Evolutionary conservation across 2,329 filamentous ascomycete genomes (phyloP), one percentile per base, ranked within the genome.

Genomic region (Colletotrichum cereale): DNA sequence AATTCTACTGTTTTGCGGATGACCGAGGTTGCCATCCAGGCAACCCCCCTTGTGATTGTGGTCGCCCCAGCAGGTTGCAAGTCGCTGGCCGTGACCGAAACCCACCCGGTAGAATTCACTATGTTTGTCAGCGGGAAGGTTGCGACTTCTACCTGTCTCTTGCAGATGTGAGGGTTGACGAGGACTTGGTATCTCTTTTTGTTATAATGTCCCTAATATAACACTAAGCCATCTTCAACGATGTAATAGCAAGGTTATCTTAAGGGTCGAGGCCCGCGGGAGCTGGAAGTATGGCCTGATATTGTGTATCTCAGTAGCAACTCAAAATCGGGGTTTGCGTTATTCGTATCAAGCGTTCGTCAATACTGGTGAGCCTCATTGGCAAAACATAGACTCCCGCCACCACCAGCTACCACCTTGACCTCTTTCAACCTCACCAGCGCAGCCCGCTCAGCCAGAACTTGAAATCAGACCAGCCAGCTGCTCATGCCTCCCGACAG

Each of bases 401-500:
- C 6, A 31, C 31, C 29, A 6, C 16, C 48, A 52, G 10, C 2
- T 8, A 6, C 29, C 10, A 7, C 2, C 0, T 14, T n/a, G n/a
- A n/a, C n/a, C n/a, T n/a, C 11, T 21, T 4, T 42, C 31, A 12
- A n/a, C 5, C 29, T 24, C 26, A 2, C 14, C 14, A 10, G 24
- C 6, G 3, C 29, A 10, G 24, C 31, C 1, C 14, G 5, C 31
- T 72, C n/a, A 65, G 5, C 5, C 14, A 29, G 64, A 18, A 11
- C 16, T 3, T 5, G 44, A 53, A 1, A 66, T 47, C 11, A 72
- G 36, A 2, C n/a, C 44, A 4, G 60, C 70, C 50, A 72, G 31
- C 61, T 72, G 70, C 24, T 34, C 66, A 36, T 71, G 70, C 48
- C 70, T 40, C 36, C 24, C 61, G 11, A 71, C 11, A 21, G 70